Base-by-base conservation (phyloP, 768 basidiomycete species). In the Phanerodontia chrysosporium region DNA sequence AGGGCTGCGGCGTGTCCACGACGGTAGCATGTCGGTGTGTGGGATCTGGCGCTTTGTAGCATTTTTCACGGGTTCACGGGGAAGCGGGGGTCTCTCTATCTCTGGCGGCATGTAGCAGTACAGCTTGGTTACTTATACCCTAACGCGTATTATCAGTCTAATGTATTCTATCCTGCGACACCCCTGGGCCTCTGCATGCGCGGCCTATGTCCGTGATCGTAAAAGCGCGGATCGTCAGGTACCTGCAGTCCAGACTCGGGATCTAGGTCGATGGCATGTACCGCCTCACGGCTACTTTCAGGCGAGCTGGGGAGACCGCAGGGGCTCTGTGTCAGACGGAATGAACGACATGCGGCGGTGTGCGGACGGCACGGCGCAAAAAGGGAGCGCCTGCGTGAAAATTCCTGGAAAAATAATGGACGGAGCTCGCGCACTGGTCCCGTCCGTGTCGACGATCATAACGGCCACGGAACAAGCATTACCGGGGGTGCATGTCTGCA, bases 1-100 rank as follows among this genome's bases (percentile, higher is more conserved):
- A 48, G 54, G 55, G 62, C 62, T 13, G 45, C 36, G 52, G 48
- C 46, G 25, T 63, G 61, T 42, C 61, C 61, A 35, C 55, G 61
- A 51, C 30, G 60, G 28, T 61, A 49, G 27, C 46, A 28, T 4
- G 14, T 5, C 18, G 24, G 46, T 42, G 18, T 9, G 48, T 22
- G 14, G 49, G 30, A 30, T 32, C 2, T 32, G 12, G 49, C 29
- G 49, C 28, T 51, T 25, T 22, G 46, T 18, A 51, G 7, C 18
- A 25, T 36, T 53, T n/a, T 53, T 53, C 21, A 6, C 39, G 32
- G 52, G 52, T 39, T 53, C 35, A 3, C 28, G 49, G 49, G 49
- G 49, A 4, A 39, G 2, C n/a, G 44, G 52, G 32, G 30, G 14
- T 52, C 24, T 36, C 27, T 24, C 30, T 22, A 12, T 24, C 22